phyloP scores from a whole-genome alignment of 148 eudicot genomes.

The Rhododendron griersonianum region DNA sequence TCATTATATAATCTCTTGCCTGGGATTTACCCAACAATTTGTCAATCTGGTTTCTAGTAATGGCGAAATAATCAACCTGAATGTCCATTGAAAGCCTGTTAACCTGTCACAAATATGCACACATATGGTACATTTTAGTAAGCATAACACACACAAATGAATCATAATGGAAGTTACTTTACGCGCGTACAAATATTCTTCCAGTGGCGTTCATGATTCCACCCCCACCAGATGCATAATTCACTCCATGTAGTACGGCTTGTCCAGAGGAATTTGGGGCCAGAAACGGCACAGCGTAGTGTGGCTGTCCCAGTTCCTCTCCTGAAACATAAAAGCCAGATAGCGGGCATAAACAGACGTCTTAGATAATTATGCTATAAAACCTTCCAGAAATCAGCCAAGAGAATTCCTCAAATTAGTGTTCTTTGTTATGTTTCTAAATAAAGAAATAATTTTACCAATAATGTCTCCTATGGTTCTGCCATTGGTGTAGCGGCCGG shows the following conservation, averaged over 20 bases:
- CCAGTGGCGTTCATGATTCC: slow-evolving; percentile 92
- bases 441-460: slow-evolving; percentile 32
- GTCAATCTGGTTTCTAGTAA: slow-evolving; percentile 73
- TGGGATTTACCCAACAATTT: slow-evolving; percentile 62
- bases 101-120: slow-evolving; percentile 37
- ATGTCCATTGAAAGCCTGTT: slow-evolving; percentile 94
- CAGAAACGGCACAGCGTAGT: slow-evolving; percentile 68
- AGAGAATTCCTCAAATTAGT: background rate
- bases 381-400: background rate
- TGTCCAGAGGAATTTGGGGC: slow-evolving; percentile 83
- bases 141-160: background rate
- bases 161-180: background rate
- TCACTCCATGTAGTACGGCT: slow-evolving; percentile 67
- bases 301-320: slow-evolving; percentile 70
- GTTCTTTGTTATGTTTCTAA: background rate
- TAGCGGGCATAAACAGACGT: too few relatives aligned
- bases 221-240: slow-evolving; percentile 96
- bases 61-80: slow-evolving; percentile 84
- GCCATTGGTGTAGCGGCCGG: slow-evolving; percentile 87
- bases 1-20: slow-evolving; percentile 56
- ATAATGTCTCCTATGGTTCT: slow-evolving; percentile 88
- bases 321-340: slow-evolving; percentile 32
- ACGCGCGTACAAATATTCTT: slow-evolving; percentile 66
- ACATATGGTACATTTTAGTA: background rate
- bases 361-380: background rate